Percentiles rank a stretch among this genome's conserved stretches.
These are phyloP conservation scores for Nematodospora anomalae DNA, from an alignment of 1,139 yeast genomes.

Conservation along the genomic window DNA sequence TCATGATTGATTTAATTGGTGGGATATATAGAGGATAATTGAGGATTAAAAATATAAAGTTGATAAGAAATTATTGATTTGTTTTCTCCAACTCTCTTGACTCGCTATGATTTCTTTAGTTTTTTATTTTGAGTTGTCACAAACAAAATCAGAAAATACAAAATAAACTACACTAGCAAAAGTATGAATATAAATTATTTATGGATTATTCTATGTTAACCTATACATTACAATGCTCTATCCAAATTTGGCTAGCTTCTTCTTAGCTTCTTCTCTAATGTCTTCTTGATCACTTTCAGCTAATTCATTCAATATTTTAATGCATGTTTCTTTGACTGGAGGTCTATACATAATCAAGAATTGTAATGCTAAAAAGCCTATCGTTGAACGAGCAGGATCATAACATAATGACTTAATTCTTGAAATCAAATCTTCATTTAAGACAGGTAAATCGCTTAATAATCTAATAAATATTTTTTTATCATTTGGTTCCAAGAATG, in stretches of 20 bases:
- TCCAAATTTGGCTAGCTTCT: conserved; percentile 48
- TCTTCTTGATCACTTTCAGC: conserved; percentile 53
- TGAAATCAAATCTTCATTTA: conserved; percentile 59
- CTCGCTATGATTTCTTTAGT: no score
- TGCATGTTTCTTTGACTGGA: conserved; percentile 67
- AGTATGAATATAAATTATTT: no score
- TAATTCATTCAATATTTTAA: conserved; percentile 63
- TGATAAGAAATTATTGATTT: no score
- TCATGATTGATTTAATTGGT: conserved; percentile 17
- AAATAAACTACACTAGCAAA: no score
- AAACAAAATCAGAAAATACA: no score
- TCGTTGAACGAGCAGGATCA: conserved; percentile 78
- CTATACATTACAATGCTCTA: no score
- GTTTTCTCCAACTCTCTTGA: no score
- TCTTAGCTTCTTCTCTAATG: conserved; percentile 55
- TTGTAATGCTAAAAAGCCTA: conserved; percentile 81
- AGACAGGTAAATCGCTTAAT: conserved; percentile 80
- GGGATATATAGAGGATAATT: no score
- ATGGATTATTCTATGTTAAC: no score
- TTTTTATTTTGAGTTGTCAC: no score
- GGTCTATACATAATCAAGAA: conserved; percentile 89
- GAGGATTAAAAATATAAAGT: no score
- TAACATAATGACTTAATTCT: conserved; percentile 73
- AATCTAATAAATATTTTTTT: conserved; percentile 77
- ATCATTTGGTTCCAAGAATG: conserved; percentile 79